Evolutionary conservation across 2,329 filamentous ascomycete genomes (phyloP).

Genomic region (Pseudogymnoascus sp.): DNA sequence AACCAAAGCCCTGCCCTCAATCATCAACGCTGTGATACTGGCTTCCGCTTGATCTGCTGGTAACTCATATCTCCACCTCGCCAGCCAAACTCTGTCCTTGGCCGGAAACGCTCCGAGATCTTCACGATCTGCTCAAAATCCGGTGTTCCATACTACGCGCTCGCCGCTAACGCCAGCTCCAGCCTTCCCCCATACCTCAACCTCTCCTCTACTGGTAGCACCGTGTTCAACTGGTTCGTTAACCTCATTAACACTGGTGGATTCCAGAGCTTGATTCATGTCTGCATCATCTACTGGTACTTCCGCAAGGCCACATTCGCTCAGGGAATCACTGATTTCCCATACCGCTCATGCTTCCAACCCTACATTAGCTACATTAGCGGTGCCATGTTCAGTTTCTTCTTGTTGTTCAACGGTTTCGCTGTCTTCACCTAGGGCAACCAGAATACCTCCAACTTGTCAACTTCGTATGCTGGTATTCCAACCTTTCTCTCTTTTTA

Average conservation of each 20-base stretch:
- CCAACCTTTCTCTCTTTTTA: constrained; percentile 47
- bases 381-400: constrained; percentile 42
- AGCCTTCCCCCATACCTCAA: constrained; percentile 41
- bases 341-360: constrained; percentile 47
- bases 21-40: constrained; percentile 49
- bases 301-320: constrained; percentile 43
- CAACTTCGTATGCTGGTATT: constrained; percentile 58
- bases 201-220: constrained; percentile 33
- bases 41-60: constrained; percentile 47
- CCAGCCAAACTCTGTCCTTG: constrained; percentile 42
- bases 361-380: constrained; percentile 48
- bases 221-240: constrained; percentile 48
- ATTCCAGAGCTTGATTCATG: constrained; percentile 45
- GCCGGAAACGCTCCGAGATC: constrained; percentile 43
- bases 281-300: constrained; percentile 47
- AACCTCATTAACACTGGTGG: constrained; percentile 46
- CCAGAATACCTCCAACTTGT: constrained; percentile 47
- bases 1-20: constrained; percentile 39
- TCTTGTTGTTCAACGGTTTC: constrained; percentile 56
- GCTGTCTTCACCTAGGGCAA: constrained; percentile 52
- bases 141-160: constrained; percentile 43
- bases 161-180: constrained; percentile 35
- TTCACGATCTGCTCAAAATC: constrained; percentile 42
- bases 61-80: constrained; percentile 46
- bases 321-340: constrained; percentile 38